These are phyloP conservation scores for Sutorius eximius DNA, from an alignment of 1,284 basidiomycete genomes.

Conservation along the genomic window DNA sequence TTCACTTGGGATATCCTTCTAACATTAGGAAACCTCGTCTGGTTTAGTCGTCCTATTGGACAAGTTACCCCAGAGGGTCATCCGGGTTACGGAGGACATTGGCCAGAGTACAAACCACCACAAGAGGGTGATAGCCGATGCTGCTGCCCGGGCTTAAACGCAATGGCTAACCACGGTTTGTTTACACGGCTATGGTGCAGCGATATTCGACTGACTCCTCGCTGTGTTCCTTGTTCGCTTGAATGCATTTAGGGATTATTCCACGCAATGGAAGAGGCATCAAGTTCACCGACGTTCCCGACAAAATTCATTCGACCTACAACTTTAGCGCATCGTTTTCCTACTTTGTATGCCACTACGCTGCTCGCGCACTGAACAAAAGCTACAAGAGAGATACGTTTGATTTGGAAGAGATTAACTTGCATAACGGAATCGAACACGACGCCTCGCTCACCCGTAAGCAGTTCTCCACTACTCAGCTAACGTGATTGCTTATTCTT, in stretches of 20 bases:
- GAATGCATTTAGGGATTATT: slow-evolving; percentile 53
- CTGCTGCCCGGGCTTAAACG: slow-evolving; percentile 70
- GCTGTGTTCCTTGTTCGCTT: background rate
- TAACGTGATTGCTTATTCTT: background rate
- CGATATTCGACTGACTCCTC: background rate
- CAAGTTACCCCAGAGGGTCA: slow-evolving; percentile 54
- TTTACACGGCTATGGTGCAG: background rate
- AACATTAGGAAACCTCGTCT: slow-evolving; percentile 54
- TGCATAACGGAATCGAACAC: slow-evolving; percentile 78
- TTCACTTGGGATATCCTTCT: slow-evolving; percentile 55
- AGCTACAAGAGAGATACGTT: slow-evolving; percentile 58
- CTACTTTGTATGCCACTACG: slow-evolving; percentile 56
- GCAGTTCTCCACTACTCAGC: background rate
- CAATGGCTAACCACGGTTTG: slow-evolving; percentile 72
- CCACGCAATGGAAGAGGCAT: slow-evolving; percentile 65
- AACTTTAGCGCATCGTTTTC: slow-evolving; percentile 68
- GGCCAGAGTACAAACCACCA: slow-evolving; percentile 65
- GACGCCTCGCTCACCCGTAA: slow-evolving; percentile 65
- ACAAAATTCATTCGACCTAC: slow-evolving; percentile 49
- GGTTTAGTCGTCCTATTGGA: slow-evolving; percentile 47
- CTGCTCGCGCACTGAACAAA: slow-evolving; percentile 55
- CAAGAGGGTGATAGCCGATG: slow-evolving; percentile 62
- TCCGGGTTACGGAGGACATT: slow-evolving; percentile 59
- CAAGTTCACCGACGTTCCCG: slow-evolving; percentile 51
- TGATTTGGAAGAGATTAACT: slow-evolving; percentile 60